Evolutionary conservation across 1,284 basidiomycete genomes (phyloP).

Genomic region (Moniliella sp.): DNA sequence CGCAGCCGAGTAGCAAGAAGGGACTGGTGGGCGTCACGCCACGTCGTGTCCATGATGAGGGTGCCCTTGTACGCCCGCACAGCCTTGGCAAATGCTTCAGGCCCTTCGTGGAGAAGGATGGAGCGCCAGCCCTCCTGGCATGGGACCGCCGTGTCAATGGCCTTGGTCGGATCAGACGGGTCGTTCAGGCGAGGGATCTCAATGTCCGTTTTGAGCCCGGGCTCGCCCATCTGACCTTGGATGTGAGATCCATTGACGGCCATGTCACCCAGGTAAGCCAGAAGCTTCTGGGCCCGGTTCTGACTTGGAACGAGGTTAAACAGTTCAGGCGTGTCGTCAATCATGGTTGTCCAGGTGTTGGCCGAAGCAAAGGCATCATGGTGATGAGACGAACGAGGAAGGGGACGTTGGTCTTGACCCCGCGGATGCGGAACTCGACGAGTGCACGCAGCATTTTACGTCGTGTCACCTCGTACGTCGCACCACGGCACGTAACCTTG

Average conservation of each 20-base stretch:
- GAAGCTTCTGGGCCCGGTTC: conserved; percentile 93
- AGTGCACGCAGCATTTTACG: conserved; percentile 96
- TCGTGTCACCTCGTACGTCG: conserved; percentile 91
- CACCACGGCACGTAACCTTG: conserved; percentile 87
- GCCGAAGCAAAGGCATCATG: conserved; percentile 87
- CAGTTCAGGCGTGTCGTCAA: conserved; percentile 86
- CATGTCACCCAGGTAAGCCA: conserved; percentile 89
- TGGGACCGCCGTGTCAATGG: conserved; percentile 58
- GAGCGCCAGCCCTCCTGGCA: conserved; percentile 89
- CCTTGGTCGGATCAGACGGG: conserved; percentile 50
- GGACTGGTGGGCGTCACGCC: conserved; percentile 97
- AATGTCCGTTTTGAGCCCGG: conserved; percentile 76
- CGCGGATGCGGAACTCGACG: conserved; percentile 96
- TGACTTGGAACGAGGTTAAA: conserved; percentile 95
- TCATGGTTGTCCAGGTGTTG: conserved; percentile 68
- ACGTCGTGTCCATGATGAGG: conserved; percentile 53
- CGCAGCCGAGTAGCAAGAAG: conserved; percentile 85
- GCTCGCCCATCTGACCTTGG: conserved; percentile 77
- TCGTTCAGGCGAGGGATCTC: conserved; percentile 61
- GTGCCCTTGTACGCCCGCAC: conserved; percentile 86
- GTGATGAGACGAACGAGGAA: conserved; percentile 95
- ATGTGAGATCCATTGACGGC: conserved; percentile 95
- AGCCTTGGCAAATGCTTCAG: conserved; percentile 93
- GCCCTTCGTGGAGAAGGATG: conserved; percentile 92
- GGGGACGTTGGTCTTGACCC: conserved; percentile 89